Conservation (phyloP, 1,284 basidiomycete genomes). For the Cerrena zonata region DNA sequence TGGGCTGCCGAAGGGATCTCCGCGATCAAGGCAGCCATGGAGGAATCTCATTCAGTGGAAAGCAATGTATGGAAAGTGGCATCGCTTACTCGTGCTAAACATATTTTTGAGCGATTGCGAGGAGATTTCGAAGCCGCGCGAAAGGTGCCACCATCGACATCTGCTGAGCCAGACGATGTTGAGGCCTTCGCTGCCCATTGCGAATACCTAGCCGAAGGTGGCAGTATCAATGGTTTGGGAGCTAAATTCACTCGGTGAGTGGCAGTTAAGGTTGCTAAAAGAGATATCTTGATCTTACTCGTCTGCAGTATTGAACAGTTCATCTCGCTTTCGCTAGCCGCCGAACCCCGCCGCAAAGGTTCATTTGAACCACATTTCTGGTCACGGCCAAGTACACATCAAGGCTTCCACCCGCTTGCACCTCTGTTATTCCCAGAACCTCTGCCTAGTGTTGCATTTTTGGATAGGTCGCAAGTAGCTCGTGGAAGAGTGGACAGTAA, state of each 20-base stretch:
- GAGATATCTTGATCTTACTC: conserved; percentile 4
- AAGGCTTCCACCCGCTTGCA: conserved; percentile 46
- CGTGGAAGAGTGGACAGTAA: conserved; percentile 61
- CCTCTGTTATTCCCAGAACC: conserved; percentile 72
- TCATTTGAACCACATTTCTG: conserved; percentile 73
- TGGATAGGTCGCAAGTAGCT: conserved; percentile 58
- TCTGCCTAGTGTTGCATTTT: conserved; percentile 56
- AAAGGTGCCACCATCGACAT: conserved; percentile 28
- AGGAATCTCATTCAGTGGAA: conserved; percentile 35
- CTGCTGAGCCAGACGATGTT: conserved; percentile 41
- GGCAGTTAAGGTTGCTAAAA: not conserved
- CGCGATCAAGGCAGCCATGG: conserved; percentile 37
- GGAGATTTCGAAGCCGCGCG: conserved; percentile 49
- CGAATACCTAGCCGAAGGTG: conserved; percentile 43
- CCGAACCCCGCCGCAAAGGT: conserved; percentile 65
- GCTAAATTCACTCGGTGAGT: conserved; percentile 60
- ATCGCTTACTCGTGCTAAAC: conserved; percentile 37
- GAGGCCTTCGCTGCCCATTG: conserved; percentile 49
- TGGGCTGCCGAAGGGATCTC: conserved; percentile 60
- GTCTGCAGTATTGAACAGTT: conserved; percentile 66
- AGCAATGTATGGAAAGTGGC: conserved; percentile 40
- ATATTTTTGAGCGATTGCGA: conserved; percentile 48
- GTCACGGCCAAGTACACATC: conserved; percentile 40
- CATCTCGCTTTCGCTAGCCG: conserved; percentile 69
- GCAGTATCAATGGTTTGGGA: conserved; percentile 35